A percentile compares a stretch with the other conserved stretches of the same genome.
phyloP scores from a whole-genome alignment of 331 rosid genomes.

The Saraca asoca region DNA sequence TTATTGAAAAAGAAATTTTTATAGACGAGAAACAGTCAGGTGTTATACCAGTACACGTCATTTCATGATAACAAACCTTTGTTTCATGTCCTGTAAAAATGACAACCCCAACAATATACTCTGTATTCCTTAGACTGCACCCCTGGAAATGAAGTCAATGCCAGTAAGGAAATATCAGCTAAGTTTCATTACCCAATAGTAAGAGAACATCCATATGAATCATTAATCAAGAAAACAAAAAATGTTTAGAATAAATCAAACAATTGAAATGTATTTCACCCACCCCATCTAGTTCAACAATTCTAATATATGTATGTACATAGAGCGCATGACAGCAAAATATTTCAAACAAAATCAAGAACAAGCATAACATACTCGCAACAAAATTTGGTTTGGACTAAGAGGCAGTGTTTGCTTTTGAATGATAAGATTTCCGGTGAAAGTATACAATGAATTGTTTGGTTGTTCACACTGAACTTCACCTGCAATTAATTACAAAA shows the following conservation, averaged over 20 bases:
- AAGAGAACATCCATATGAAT: conserved; percentile 8
- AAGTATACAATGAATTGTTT: conserved; percentile 94
- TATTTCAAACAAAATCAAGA: conserved; percentile 27
- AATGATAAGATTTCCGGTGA: conserved; percentile 83
- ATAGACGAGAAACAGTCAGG: too few species aligned
- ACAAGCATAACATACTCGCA: conserved; percentile 65
- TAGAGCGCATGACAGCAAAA: conserved; percentile 22
- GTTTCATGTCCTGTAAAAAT: conserved; percentile 94
- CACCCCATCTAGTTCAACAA: conserved; percentile 24
- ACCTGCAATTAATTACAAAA: conserved; percentile 55
- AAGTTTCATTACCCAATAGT: conserved; percentile 8
- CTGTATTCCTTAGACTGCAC: conserved; percentile 94
- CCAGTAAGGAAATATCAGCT: conserved; percentile 31
- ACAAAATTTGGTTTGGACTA: conserved; percentile 77
- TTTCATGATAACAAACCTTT: conserved; percentile 60
- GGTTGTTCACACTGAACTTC: conserved; percentile 98
- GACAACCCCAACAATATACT: conserved; percentile 81
- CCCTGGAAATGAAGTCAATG: conserved; percentile 66
- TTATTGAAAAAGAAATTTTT: too few species aligned
- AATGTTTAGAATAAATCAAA: conserved; percentile 2
- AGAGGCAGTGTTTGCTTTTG: conserved; percentile 89
- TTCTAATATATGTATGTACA: conserved; percentile 13
- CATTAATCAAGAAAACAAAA: conserved; percentile 9
- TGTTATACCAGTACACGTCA: not conserved
- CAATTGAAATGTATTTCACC: conserved; percentile 23